Conservation (phyloP, 768 basidiomycete species). For the Termitomyces sp. region DNA sequence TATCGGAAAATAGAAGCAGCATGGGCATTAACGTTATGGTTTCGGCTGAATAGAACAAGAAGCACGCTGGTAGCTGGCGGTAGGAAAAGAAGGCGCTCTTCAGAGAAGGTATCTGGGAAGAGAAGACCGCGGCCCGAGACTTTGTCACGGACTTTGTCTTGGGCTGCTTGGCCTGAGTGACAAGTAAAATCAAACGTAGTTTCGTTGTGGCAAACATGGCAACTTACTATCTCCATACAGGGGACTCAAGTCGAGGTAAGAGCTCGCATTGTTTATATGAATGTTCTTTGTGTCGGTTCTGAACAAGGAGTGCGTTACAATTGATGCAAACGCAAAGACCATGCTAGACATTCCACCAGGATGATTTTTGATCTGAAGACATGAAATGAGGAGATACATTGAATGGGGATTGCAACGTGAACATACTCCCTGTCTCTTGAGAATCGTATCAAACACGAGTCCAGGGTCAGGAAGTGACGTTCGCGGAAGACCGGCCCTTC, state of each 20-base stretch:
- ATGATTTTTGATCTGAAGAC: slow-evolving; percentile 27
- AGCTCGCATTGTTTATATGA: slow-evolving; percentile 48
- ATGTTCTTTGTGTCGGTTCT: slow-evolving; percentile 39
- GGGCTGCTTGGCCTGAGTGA: slow-evolving; percentile 27
- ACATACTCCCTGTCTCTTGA: slow-evolving; percentile 35
- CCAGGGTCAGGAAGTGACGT: slow-evolving; percentile 53
- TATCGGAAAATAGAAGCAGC: background rate
- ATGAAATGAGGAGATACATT: background rate
- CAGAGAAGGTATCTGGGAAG: slow-evolving; percentile 50
- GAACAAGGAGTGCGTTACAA: slow-evolving; percentile 46
- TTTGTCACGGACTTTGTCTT: slow-evolving; percentile 45
- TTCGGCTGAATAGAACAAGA: slow-evolving; percentile 52
- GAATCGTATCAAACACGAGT: slow-evolving; percentile 58
- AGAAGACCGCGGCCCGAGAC: slow-evolving; percentile 44
- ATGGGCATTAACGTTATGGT: slow-evolving; percentile 46
- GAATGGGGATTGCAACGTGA: slow-evolving; percentile 15
- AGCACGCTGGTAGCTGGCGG: slow-evolving; percentile 52
- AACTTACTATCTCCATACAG: slow-evolving; percentile 48
- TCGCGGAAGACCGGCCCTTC: slow-evolving; percentile 33
- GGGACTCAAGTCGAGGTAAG: slow-evolving; percentile 54
- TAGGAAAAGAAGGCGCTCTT: slow-evolving; percentile 47
- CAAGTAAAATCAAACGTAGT: background rate
- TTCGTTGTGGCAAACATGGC: too few species aligned
- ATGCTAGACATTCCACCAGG: slow-evolving; percentile 57
- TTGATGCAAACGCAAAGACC: slow-evolving; percentile 62